Evolutionary conservation across 176 grass and related monocot species (phyloP).

Genomic region (Olyra latifolia): DNA sequence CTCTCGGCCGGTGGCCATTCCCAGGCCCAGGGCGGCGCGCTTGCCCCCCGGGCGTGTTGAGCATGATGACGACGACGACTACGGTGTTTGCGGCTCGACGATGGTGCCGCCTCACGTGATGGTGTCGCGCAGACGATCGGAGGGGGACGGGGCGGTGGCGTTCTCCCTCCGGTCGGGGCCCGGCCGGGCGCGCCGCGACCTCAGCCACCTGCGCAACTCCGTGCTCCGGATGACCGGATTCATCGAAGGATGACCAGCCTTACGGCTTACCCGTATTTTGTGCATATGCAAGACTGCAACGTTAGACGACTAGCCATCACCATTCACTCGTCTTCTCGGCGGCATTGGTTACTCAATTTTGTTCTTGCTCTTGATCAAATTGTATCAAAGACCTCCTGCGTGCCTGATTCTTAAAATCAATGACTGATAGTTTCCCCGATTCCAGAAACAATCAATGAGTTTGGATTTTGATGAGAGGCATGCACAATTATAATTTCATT

Average conservation of each 20-base stretch:
- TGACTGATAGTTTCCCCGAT: too few species aligned
- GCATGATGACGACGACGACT: conserved; percentile 8
- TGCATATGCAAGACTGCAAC: background rate
- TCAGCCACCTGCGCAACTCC: conserved; percentile 54
- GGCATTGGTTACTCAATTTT: conserved; percentile 11
- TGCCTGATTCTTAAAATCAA: background rate
- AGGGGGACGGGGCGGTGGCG: conserved; percentile 30
- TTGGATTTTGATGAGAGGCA: background rate
- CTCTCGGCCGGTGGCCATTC: conserved; percentile 47
- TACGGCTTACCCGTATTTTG: background rate
- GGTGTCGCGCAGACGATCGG: conserved; percentile 40
- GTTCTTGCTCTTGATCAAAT: background rate
- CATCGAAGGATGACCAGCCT: conserved; percentile 69
- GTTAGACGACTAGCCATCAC: too few species aligned
- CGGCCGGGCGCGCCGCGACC: conserved; percentile 68
- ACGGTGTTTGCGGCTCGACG: background rate
- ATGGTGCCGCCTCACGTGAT: conserved; percentile 74
- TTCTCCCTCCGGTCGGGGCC: conserved; percentile 64
- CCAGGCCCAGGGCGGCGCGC: conserved; percentile 4
- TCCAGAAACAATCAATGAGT: background rate
- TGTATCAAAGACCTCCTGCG: background rate
- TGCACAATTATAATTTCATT: too few species aligned
- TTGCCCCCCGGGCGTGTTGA: background rate
- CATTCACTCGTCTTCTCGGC: background rate
- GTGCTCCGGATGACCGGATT: conserved; percentile 83